Evolutionary conservation across 805 yeast species (phyloP), one percentile per base, ranked within the genome.

Genomic region (Candida bentonensis): DNA sequence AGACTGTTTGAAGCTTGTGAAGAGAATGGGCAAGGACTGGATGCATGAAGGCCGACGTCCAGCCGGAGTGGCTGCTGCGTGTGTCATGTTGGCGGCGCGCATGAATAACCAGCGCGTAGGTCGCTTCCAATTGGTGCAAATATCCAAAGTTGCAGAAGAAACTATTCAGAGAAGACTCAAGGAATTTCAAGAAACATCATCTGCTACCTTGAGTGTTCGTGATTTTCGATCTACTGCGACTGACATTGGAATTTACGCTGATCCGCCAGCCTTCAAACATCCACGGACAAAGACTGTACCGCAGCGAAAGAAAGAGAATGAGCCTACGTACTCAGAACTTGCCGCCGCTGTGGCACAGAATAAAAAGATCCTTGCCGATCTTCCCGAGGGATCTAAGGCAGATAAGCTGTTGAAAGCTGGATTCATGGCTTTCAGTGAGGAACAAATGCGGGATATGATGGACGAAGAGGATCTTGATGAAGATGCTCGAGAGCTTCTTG

Each of bases 1-100:
- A 48, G 99, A 92, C 61, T 97, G 98, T 0, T 79, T 79, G 4
- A 76, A 79, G 53, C 64, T 92, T 21, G 95, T 95, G 0, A 84
- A 78, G 57, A 70, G 95, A 52, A 92, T 92, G 99, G 72, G 88
- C 13, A 75, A 78, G 39, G 97, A 92, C 57, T 92, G 97, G 96
- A 82, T 92, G 52, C 84, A 80, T 59, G 94, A 86, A 63, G 99
- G 99, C 22, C 74, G 99, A 58, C 72, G 97, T 49, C 98, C 99
- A 0, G 97, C 98, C 0, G 98, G 99, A 55, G 77, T 92, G 44
- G 98, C 98, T 0, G 99, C 97, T 21, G 98, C 98, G 0, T 87
- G 96, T 62, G 69, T 92, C 1, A 60, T 94, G 40, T 65, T 92
- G 42, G 98, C 99, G 0, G 92, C 96, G 2, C 73, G 98, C 62